Conservation (phyloP, 1,284 basidiomycete genomes). For the Ganoderma leucocontextum region DNA sequence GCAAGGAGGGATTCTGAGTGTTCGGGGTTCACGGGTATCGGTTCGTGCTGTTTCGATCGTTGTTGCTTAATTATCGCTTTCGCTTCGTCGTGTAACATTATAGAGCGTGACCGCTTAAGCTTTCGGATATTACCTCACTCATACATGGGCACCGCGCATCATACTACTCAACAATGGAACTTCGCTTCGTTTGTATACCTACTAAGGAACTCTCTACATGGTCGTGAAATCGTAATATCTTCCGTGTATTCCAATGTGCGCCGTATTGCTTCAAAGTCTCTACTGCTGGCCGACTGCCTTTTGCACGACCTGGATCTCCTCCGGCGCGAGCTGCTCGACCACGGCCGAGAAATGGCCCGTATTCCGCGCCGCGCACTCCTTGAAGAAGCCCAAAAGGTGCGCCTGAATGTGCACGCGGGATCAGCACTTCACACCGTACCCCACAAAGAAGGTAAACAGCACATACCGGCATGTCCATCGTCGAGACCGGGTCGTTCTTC, state of each 20-base stretch:
- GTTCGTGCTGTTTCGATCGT: not conserved
- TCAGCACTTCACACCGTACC: not conserved
- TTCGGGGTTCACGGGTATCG: not conserved
- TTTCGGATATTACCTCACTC: not conserved
- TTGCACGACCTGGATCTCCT: conserved; percentile 75
- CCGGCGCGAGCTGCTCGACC: conserved; percentile 70
- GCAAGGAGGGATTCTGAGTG: conserved; percentile 72
- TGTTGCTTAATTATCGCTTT: not conserved
- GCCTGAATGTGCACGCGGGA: conserved; percentile 50
- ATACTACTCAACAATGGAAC: not conserved
- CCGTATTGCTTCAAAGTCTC: not conserved
- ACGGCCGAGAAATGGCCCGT: conserved; percentile 70
- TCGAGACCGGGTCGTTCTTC: conserved; percentile 85
- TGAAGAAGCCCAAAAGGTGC: conserved; percentile 74
- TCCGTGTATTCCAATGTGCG: not conserved
- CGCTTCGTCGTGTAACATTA: not conserved
- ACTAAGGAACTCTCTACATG: conserved; percentile 10
- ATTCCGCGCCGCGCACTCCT: conserved; percentile 73
- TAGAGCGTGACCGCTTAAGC: not conserved
- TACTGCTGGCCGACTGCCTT: conserved; percentile 52
- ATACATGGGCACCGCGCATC: not conserved
- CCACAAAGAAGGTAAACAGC: conserved; percentile 1
- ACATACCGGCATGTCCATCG: conserved; percentile 87
- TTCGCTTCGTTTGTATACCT: conserved; percentile 1
- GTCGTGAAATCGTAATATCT: conserved; percentile 9